Evolutionary conservation across 441 rosid species (phyloP).

Genomic region (Hura crepitans): DNA sequence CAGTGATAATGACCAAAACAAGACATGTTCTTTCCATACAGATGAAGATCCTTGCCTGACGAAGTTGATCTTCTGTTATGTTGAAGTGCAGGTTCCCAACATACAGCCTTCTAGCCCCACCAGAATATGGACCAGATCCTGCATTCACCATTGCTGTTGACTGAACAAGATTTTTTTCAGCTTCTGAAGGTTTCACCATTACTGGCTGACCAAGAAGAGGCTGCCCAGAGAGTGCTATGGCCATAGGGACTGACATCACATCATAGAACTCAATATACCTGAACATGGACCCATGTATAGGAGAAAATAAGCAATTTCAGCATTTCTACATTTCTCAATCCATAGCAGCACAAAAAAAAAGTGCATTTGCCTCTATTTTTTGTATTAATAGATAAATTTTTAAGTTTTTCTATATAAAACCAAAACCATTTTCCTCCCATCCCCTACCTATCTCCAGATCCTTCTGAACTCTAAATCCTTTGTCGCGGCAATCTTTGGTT

Average conservation of each 20-base stretch:
- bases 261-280: conserved; percentile 95
- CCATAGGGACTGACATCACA: conserved; percentile 99
- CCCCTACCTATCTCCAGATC: neutral
- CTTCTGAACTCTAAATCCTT: neutral
- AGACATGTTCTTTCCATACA: neutral
- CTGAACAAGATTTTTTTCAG: conserved; percentile 97
- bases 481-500: no score
- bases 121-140: conserved; percentile 69
- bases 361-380: neutral
- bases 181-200: conserved; percentile 99
- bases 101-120: conserved; percentile 89
- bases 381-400: neutral
- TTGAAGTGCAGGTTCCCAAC: conserved; percentile 88
- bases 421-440: no score
- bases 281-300: conserved; percentile 21
- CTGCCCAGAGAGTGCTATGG: conserved; percentile 97
- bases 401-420: no score
- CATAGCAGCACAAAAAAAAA: neutral
- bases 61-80: conserved; percentile 89
- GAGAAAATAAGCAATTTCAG: neutral
- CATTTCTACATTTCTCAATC: neutral
- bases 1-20: neutral
- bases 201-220: conserved; percentile 92
- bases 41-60: conserved; percentile 47
- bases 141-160: conserved; percentile 66